Conservation (phyloP, 2,329 filamentous ascomycete species). For the Colletotrichum tofieldiae region DNA sequence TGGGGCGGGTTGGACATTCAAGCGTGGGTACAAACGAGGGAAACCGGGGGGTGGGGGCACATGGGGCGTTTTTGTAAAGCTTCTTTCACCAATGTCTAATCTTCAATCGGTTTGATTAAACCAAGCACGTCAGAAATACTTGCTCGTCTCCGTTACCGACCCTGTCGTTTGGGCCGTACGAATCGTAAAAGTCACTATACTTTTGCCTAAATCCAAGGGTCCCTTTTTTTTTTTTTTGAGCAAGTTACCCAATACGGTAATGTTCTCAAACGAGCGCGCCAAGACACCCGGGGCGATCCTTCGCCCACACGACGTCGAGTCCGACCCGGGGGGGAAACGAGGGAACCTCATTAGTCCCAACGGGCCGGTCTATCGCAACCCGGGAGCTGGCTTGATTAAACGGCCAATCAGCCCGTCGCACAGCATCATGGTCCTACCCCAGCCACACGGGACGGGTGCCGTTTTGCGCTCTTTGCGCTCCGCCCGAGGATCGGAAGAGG, state of each 20-base stretch:
- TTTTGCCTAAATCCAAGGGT: slow-evolving; percentile 3
- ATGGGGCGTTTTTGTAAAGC: slow-evolving; percentile 11
- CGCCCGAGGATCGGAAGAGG: neutral
- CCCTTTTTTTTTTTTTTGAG: slow-evolving; percentile 7
- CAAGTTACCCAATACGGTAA: slow-evolving; percentile 31
- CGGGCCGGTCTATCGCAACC: neutral
- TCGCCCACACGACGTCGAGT: neutral
- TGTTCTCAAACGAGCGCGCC: slow-evolving; percentile 39
- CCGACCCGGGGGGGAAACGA: neutral
- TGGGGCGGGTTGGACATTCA: no score
- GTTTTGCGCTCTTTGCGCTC: no score
- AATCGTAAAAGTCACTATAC: slow-evolving; percentile 19
- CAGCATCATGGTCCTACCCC: neutral
- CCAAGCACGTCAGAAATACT: neutral
- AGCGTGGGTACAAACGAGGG: slow-evolving; percentile 14
- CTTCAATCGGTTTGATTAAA: slow-evolving; percentile 1
- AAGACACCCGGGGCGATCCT: slow-evolving; percentile 8
- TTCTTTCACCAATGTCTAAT: slow-evolving; percentile 19
- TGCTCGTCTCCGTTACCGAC: neutral
- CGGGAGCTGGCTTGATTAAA: neutral
- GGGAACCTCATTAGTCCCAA: neutral
- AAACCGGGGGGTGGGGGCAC: neutral
- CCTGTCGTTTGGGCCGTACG: neutral
- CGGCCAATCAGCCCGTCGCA: slow-evolving; percentile 4
- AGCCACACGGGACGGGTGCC: neutral